Conservation (phyloP, 331 rosid genomes). For the Ulmus americana region DNA sequence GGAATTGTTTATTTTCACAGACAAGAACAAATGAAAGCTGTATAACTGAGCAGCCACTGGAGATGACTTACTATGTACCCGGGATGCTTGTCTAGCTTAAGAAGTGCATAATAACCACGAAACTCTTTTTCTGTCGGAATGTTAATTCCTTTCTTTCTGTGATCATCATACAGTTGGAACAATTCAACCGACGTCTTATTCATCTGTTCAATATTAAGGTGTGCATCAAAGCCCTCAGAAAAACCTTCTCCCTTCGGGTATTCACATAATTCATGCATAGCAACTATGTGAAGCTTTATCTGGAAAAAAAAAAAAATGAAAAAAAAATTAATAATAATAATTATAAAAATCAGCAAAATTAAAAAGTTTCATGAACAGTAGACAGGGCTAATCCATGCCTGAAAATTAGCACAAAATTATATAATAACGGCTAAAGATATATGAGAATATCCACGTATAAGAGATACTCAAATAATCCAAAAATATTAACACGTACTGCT, state of each 20-base stretch:
- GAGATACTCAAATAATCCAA: background rate
- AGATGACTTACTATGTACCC: constrained; percentile 75
- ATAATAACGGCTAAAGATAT: constrained; percentile 11
- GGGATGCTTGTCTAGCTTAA: constrained; percentile 98
- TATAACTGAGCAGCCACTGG: constrained; percentile 24
- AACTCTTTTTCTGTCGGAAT: constrained; percentile 77
- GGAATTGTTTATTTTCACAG: constrained; percentile 32
- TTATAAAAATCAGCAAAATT: background rate
- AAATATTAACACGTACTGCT: background rate
- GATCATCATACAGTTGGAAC: constrained; percentile 95
- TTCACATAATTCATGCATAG: constrained; percentile 95
- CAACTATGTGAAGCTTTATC: constrained; percentile 91
- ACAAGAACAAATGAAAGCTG: constrained; percentile 26
- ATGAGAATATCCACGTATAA: background rate
- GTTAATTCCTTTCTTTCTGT: constrained; percentile 79
- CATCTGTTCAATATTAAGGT: constrained; percentile 99
- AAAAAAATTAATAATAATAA: constrained; percentile 21
- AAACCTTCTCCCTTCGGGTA: constrained; percentile 96
- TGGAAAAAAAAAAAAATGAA: constrained; percentile 34
- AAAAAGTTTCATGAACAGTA: constrained; percentile 14
- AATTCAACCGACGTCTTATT: constrained; percentile 94
- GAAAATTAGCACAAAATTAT: constrained; percentile 19
- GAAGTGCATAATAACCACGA: constrained; percentile 98
- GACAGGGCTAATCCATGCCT: constrained; percentile 13
- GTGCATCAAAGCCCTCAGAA: constrained; percentile 97